A percentile compares a stretch with the other conserved stretches of the same genome.
These are phyloP conservation scores for Hymenoscyphus albidus DNA, from an alignment of 2,329 filamentous ascomycete genomes.

Conservation along the genomic window DNA sequence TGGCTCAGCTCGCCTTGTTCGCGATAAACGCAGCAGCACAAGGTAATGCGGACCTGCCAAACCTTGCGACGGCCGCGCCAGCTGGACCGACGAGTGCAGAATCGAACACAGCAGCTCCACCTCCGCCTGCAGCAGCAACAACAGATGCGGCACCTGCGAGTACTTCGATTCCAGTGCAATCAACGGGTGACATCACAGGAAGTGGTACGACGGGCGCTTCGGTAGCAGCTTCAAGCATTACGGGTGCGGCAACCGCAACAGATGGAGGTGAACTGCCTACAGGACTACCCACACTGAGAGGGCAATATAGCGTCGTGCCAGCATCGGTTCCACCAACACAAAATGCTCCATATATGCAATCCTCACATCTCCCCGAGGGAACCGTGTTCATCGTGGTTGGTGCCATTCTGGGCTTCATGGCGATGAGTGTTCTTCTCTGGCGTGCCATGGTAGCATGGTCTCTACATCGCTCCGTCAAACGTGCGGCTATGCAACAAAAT, in stretches of 20 bases:
- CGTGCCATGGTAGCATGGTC: slow-evolving; percentile 83
- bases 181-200: slow-evolving; percentile 19
- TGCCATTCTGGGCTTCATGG: slow-evolving; percentile 79
- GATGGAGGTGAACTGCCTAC: slow-evolving; percentile 16
- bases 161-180: slow-evolving; percentile 4
- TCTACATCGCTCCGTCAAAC: slow-evolving; percentile 85
- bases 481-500: slow-evolving; percentile 73
- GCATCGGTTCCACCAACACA: slow-evolving; percentile 77
- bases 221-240: slow-evolving; percentile 6
- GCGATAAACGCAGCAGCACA: slow-evolving; percentile 19
- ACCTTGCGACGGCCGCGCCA: slow-evolving; percentile 27
- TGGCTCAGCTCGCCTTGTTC: slow-evolving; percentile 23
- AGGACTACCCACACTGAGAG: slow-evolving; percentile 51
- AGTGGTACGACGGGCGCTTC: slow-evolving; percentile 15
- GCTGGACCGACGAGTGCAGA: slow-evolving; percentile 17
- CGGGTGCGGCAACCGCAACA: slow-evolving; percentile 13
- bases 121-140: slow-evolving; percentile 3
- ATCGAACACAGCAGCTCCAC: slow-evolving; percentile 19
- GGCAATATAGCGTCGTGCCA: slow-evolving; percentile 61
- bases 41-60: slow-evolving; percentile 17
- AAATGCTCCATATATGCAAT: slow-evolving; percentile 87
- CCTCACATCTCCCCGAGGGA: slow-evolving; percentile 79
- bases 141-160: slow-evolving; percentile 8
- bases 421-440: slow-evolving; percentile 80
- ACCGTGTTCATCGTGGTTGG: slow-evolving; percentile 96